Evolutionary conservation across 805 yeast genomes (phyloP).

Genomic region (Ogataea wickerhamii): DNA sequence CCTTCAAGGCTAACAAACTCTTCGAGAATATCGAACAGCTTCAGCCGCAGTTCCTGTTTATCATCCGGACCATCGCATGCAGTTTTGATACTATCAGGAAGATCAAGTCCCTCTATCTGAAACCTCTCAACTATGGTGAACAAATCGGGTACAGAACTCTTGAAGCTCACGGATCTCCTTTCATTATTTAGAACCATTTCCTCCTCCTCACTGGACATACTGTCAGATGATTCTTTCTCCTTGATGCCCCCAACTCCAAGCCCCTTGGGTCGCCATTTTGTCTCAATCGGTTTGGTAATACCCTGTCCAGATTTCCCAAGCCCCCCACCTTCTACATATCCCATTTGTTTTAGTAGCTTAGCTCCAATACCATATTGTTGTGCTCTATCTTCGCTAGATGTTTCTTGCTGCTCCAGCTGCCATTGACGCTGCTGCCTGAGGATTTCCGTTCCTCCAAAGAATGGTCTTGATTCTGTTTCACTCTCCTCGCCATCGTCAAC

Average conservation of each 20-base stretch:
- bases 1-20: constrained; percentile 7
- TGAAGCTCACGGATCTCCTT: constrained; percentile 9
- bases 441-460: constrained; percentile 1
- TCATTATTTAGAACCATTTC: constrained; percentile 24
- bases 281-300: constrained; percentile 75
- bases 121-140: constrained; percentile 36
- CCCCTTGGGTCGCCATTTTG: constrained; percentile 60
- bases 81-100: constrained; percentile 37
- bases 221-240: constrained; percentile 31
- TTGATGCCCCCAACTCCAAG: constrained; percentile 69
- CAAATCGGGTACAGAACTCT: constrained; percentile 27
- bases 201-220: constrained; percentile 16
- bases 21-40: constrained; percentile 15
- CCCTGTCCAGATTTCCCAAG: constrained; percentile 75
- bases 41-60: constrained; percentile 17
- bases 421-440: background rate
- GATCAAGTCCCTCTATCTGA: constrained; percentile 32
- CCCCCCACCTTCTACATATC: constrained; percentile 80
- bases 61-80: constrained; percentile 28
- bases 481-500: background rate
- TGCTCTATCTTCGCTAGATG: constrained; percentile 1
- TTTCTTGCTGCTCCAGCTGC: background rate
- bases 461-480: background rate
- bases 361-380: constrained; percentile 81
- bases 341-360: constrained; percentile 73